phyloP scores from a whole-genome alignment of 306 rosid species.

The apple (Malus domestica) region DNA sequence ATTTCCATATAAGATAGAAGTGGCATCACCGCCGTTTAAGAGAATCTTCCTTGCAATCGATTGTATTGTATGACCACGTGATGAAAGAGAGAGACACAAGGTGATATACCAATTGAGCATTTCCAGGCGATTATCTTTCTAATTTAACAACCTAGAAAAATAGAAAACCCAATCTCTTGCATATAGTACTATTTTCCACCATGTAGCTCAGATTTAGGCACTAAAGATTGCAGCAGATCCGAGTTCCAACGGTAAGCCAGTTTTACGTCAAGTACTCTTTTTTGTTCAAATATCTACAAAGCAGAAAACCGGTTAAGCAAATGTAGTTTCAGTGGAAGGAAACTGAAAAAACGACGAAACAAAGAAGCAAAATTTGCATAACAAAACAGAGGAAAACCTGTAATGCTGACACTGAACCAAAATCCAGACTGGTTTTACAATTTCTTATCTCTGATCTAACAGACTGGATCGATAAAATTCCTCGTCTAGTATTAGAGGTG shows the following conservation, averaged over 20 bases:
- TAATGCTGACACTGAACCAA: not conserved
- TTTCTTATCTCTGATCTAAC: constrained; percentile 10
- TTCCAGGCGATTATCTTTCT: too few species aligned
- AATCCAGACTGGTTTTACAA: not conserved
- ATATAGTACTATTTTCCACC: too few species aligned
- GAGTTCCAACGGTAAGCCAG: not conserved
- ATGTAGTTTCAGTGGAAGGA: not conserved
- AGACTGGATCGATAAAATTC: constrained; percentile 50
- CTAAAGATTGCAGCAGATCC: too few species aligned
- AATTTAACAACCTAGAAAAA: too few species aligned
- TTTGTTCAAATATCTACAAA: not conserved
- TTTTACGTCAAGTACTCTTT: not conserved
- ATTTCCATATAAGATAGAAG: too few species aligned
- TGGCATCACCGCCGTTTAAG: too few species aligned
- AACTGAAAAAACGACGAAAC: not conserved
- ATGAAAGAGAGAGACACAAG: too few species aligned
- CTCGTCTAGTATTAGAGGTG: constrained; percentile 66
- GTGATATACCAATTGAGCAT: too few species aligned
- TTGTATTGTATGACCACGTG: too few species aligned
- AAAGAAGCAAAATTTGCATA: not conserved
- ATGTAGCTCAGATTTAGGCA: too few species aligned
- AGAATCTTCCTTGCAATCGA: too few species aligned
- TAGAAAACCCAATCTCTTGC: too few species aligned
- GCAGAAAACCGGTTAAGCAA: not conserved
- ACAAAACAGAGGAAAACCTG: not conserved